Base-by-base conservation (phyloP, 2,329 filamentous ascomycete species). In the Colletotrichum musicola region DNA sequence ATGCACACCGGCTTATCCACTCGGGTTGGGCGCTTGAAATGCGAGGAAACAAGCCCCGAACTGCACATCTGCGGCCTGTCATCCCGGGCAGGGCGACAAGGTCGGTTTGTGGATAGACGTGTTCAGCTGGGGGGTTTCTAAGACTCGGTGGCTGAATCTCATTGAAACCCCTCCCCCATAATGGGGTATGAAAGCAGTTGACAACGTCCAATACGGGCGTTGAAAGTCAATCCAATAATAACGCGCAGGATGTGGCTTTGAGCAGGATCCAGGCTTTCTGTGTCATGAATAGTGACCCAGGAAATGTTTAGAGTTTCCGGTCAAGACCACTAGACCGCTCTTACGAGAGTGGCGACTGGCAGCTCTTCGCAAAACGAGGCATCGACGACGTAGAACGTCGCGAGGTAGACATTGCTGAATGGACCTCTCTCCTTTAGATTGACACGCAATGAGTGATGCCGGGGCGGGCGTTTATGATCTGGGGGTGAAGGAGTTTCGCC, bases 31-130 rank as follows among this genome's bases (percentile, higher is more conserved):
- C 42, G 50, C 50, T 68, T 44, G 25, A 56, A 18, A 61, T 50
- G 56, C 20, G 16, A 57, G 22, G 50, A 44, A 30, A 27, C 59
- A 66, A 69, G 66, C 66, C 66, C 66, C 66, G 66, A 69, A 49
- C 42, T 4, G 30, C 12, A 69, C 66, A 66, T 49, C 27, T 69
- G 55, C 44, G 50, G 55, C 55, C 16, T 64, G 54, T 54, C 53
- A 64, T 66, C n/a, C 44, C 62, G 22, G 40, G 44, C 40, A 53
- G 13, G 49, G 49, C 44, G 50, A n/a, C 50, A 46, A 46, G 30
- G 16, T 53, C 6, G 9, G 20, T 18, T 16, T 35, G 30, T 35
- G 30, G 6, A 35, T 10, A 10, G 30, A 35, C 7, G 30, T 35
- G 30, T 35, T 35, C 30, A 35, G 30, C 12, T 10, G 30, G 30